Percentiles rank a stretch among this genome's conserved stretches.
phyloP scores from a whole-genome alignment of 352 stramenopile genomes.

The Phytopythium delawarense region DNA sequence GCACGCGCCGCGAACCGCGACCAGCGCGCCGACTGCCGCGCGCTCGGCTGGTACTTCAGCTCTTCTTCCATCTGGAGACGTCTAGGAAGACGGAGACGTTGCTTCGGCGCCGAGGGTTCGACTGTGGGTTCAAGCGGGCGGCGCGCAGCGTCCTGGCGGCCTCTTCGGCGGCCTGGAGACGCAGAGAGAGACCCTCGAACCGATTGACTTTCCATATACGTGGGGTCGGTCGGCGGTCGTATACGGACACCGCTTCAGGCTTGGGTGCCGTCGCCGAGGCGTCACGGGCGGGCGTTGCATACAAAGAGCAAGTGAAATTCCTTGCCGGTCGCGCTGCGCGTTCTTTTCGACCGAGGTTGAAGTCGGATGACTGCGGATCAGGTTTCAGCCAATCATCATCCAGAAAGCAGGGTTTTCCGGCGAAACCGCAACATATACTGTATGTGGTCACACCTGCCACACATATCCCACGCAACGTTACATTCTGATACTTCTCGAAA shows the following conservation, averaged over 20 bases:
- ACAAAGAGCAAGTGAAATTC: neutral
- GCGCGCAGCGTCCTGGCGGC: no score
- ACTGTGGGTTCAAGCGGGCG: no score
- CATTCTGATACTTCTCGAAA: no score
- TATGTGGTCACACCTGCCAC: no score
- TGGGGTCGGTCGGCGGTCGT: neutral
- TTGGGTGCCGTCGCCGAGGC: neutral
- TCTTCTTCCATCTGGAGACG: neutral
- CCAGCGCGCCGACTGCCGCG: neutral
- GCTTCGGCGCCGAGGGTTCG: no score
- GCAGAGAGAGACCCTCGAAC: no score
- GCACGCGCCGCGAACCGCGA: slow-evolving; percentile 11
- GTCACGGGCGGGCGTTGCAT: neutral
- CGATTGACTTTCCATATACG: no score
- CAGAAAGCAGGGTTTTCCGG: neutral
- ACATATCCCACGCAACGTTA: no score
- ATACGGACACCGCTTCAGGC: neutral
- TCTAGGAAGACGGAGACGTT: no score
- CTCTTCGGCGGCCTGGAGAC: no score
- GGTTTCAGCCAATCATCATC: slow-evolving; percentile 3
- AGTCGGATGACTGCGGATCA: neutral
- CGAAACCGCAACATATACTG: no score
- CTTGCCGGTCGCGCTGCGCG: neutral
- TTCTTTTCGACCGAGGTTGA: slow-evolving; percentile 5
- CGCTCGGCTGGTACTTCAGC: neutral